Percentiles rank a stretch among this genome's conserved stretches.
Conservation (phyloP, 805 yeast species). For the Kodamaea nitidulidarum region DNA sequence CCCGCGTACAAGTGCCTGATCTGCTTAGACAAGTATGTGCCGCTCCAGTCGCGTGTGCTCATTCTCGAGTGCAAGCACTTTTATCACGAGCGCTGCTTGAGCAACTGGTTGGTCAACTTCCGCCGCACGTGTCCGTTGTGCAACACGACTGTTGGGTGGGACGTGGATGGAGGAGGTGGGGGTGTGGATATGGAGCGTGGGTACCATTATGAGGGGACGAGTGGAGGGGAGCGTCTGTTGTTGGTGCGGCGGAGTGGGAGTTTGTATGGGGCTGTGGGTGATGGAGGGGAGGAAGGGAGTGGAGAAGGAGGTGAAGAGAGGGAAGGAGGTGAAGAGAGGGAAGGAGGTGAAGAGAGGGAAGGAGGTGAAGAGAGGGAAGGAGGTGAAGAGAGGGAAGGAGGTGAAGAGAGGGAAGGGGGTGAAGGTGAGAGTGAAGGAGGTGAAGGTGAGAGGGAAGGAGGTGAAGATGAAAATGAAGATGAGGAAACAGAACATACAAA, state of each 20-base stretch:
- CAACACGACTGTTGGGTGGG: conserved; percentile 22
- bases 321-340: too few relatives aligned
- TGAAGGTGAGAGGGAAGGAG: too few relatives aligned
- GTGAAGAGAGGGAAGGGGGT: too few relatives aligned
- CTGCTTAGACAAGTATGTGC: conserved; percentile 51
- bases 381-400: too few relatives aligned
- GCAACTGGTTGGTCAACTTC: conserved; percentile 57
- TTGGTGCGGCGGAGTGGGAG: conserved; percentile 1
- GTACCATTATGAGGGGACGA: not conserved
- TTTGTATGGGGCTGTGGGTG: not conserved
- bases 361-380: too few relatives aligned
- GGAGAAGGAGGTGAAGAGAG: too few relatives aligned
- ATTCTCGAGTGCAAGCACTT: conserved; percentile 58
- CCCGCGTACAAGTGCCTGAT: conserved; percentile 56
- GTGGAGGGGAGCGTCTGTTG: not conserved
- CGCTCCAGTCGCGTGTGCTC: conserved; percentile 46
- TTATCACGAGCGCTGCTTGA: conserved; percentile 54
- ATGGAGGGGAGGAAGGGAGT: not conserved
- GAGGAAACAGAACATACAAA: too few relatives aligned
- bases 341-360: too few relatives aligned
- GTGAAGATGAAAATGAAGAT: too few relatives aligned
- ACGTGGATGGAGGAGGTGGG: too few relatives aligned
- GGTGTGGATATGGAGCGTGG: not conserved
- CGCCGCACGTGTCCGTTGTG: conserved; percentile 58
- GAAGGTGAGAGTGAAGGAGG: too few relatives aligned